Evolutionary conservation across 1,284 basidiomycete species (phyloP), one percentile per base, ranked within the genome.

Genomic region (Cutaneotrichosporon cyanovorans): DNA sequence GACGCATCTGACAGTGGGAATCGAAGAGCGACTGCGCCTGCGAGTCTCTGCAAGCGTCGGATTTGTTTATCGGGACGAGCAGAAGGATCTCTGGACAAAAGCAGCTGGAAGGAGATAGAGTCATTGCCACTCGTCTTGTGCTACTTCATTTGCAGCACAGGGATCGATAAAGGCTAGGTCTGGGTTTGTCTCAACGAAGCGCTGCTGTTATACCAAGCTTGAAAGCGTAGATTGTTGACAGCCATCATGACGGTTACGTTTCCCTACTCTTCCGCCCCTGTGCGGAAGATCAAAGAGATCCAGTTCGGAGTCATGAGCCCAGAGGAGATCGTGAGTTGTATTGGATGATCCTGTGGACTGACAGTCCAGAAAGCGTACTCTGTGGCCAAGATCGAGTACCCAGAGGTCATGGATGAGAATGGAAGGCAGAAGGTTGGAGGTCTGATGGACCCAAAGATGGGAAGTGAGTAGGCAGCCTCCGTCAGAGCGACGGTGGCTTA

Each of bases 291-390:
- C 62, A 87, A 84, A 76, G 92, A 97, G 76, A 93, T 98, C 53
- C 95, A 98, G 74, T 99, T 99, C 76, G 93, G 95, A 66, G 91
- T 99, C 60, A 82, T 98, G 66, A 95, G 91, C 44, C 95, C 95
- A n/a, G 95, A 98, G 75, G 95, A 98, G 78, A 98, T 98, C 69
- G 88, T 93, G 69, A 69, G 87, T 82, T 25, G 4, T 25, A 22
- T 23, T 45, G 55, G 53, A 28, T 56, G 46, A 47, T 40, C 25
- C 7, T 28, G 25, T 7, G 25, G 8, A 28, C 25, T 28, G 12
- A 28, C 12, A n/a, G 8, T 28, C 25, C 72, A 92, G 91, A 92
- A 95, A 88, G 90, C 90, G 40, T 88, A 89, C 72, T 95, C 92
- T 35, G 91, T 96, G 41, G 91, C 90, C 59, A 96, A 97, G 77